Base-by-base conservation (phyloP, 2,329 filamentous ascomycete species). In the Mariannaea sp. region DNA sequence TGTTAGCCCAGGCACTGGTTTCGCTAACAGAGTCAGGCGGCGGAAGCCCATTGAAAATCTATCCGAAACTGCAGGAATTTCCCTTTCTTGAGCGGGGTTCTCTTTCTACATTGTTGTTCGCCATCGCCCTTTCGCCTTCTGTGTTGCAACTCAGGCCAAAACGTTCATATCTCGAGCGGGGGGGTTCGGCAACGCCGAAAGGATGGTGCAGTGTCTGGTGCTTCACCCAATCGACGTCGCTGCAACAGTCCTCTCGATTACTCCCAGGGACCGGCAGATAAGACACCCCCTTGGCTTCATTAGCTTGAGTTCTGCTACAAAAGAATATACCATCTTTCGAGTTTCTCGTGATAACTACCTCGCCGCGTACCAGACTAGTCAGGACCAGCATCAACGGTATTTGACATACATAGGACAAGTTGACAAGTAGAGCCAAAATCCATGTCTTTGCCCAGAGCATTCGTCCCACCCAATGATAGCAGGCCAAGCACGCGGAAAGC, bases 1-100 rank as follows among this genome's bases (percentile, higher is more conserved):
- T 44, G 40, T 59, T 63, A 65, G 56, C 52, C 53, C 53, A 65
- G 61, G 61, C 55, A 58, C 60, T 49, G 9, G 60, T 52, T 52
- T 56, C 47, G 58, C 54, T 55, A 52, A 51, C 51, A 50, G 55
- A 45, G 42, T 59, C 43, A 39, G 40, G 41, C 40, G 55, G 60
- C 53, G 46, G 55, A 56, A 52, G 55, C 55, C 57, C n/a, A n/a
- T 58, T 62, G 47, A 35, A 58, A 56, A 33, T 42, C 55, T 53
- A 51, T 47, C 63, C 10, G 42, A 48, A 61, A 55, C 49, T n/a
- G n/a, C n/a, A n/a, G n/a, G 20, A 29, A 35, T 47, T 48, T 42
- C 43, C 26, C 47, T 51, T 54, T 38, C 32, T n/a, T n/a, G n/a
- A n/a, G n/a, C n/a, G n/a, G n/a, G n/a, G n/a, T n/a, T 38, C 20